Conservation (phyloP, 2,329 filamentous ascomycete genomes). For the Venturia carpophila region DNA sequence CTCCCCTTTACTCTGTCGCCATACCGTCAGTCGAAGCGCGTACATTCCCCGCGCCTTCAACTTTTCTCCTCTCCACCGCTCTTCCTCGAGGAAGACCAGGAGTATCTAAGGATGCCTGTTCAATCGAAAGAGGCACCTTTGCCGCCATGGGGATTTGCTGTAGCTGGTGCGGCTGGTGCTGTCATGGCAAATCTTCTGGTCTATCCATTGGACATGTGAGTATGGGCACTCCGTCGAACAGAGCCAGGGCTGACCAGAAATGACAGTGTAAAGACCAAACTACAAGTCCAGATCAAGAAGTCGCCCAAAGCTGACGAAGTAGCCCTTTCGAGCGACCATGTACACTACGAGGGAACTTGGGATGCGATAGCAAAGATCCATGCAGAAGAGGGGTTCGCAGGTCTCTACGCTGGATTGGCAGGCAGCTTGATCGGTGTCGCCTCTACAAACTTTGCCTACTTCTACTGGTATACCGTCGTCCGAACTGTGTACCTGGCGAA, state of each 20-base stretch:
- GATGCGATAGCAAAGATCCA: conserved; percentile 84
- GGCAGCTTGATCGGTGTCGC: conserved; percentile 85
- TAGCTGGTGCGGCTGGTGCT: conserved; percentile 86
- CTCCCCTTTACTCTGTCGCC: not conserved
- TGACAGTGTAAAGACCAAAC: conserved; percentile 83
- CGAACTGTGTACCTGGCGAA: conserved; percentile 66
- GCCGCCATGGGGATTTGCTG: conserved; percentile 86
- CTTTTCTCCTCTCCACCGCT: not conserved
- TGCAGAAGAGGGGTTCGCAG: conserved; percentile 67
- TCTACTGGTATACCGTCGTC: conserved; percentile 96
- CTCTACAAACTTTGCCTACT: conserved; percentile 98
- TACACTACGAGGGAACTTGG: conserved; percentile 78
- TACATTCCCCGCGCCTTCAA: conserved; percentile 2
- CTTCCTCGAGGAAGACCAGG: not conserved
- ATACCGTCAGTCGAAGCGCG: conserved; percentile 5
- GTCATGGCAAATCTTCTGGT: conserved; percentile 92
- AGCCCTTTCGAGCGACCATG: conserved; percentile 42
- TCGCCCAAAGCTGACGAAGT: conserved; percentile 32
- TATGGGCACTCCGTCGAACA: conserved; percentile 19
- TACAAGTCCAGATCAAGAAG: conserved; percentile 76
- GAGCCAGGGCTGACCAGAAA: not conserved
- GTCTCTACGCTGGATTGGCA: conserved; percentile 82
- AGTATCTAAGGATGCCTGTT: conserved; percentile 38
- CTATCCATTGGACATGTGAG: conserved; percentile 94
- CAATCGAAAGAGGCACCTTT: conserved; percentile 60